Evolutionary conservation across 2,329 filamentous ascomycete genomes (phyloP).

Genomic region (Curvularia verruculosa): DNA sequence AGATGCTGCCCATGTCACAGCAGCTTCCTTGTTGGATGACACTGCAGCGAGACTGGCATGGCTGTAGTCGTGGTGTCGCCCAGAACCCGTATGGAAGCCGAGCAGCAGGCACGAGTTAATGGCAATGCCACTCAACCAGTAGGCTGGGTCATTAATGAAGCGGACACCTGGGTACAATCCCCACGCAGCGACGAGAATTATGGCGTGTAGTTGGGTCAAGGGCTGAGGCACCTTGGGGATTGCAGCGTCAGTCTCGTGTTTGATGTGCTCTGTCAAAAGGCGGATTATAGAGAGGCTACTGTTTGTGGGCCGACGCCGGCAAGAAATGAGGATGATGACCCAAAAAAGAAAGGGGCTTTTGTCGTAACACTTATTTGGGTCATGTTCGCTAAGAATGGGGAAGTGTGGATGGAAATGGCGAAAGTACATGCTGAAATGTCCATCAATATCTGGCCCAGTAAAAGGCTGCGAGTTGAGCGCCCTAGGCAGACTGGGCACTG

Average conservation of each 20-base stretch:
- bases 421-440: not conserved
- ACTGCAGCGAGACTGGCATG: not conserved
- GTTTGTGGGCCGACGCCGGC: not conserved
- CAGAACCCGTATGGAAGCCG: not conserved
- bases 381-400: not conserved
- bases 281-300: not conserved
- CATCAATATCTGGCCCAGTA: not conserved
- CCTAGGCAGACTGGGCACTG: not conserved
- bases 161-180: not conserved
- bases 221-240: not conserved
- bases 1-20: not conserved
- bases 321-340: not conserved
- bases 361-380: not conserved
- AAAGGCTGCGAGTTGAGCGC: not conserved
- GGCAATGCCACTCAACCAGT: not conserved
- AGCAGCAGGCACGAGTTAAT: constrained; percentile 1
- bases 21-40: not conserved
- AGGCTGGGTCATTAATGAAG: constrained; percentile 1
- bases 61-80: not conserved
- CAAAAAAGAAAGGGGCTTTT: not conserved
- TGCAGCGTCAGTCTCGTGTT: not conserved
- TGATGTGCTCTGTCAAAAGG: not conserved
- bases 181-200: not conserved
- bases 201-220: not conserved
- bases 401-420: not conserved